phyloP scores from a whole-genome alignment of 176 grass and related monocot species.

The Musa beccarii region DNA sequence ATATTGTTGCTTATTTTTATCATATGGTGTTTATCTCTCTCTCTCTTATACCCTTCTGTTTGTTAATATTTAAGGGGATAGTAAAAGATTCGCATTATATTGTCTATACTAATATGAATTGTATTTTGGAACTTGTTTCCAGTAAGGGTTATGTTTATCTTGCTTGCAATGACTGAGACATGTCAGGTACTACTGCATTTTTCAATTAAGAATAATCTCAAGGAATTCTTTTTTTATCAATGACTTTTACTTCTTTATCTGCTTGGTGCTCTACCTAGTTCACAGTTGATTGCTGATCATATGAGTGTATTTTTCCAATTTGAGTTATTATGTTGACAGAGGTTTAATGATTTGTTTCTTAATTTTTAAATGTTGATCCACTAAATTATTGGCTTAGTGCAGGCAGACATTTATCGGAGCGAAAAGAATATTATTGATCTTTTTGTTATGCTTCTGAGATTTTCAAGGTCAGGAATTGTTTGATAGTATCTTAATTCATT shows the following conservation, averaged over 20 bases:
- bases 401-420: conserved; percentile 5
- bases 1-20: too few relatives aligned
- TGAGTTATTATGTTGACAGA: background rate
- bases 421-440: conserved; percentile 13
- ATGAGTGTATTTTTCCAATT: background rate
- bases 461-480: conserved; percentile 49
- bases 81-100: too few relatives aligned
- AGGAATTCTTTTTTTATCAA: background rate
- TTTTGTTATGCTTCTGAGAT: conserved; percentile 39
- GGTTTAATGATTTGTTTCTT: background rate
- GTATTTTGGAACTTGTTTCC: too few relatives aligned
- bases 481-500: background rate
- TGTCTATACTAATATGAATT: too few relatives aligned
- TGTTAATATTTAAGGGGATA: too few relatives aligned
- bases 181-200: background rate
- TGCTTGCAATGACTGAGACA: background rate
- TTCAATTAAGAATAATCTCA: background rate
- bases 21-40: too few relatives aligned
- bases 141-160: too few relatives aligned
- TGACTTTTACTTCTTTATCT: background rate
- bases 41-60: too few relatives aligned
- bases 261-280: background rate
- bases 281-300: background rate
- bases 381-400: background rate
- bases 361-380: background rate